phyloP scores from a whole-genome alignment of 257 asterid genomes.

The Jacaranda mimosifolia region DNA sequence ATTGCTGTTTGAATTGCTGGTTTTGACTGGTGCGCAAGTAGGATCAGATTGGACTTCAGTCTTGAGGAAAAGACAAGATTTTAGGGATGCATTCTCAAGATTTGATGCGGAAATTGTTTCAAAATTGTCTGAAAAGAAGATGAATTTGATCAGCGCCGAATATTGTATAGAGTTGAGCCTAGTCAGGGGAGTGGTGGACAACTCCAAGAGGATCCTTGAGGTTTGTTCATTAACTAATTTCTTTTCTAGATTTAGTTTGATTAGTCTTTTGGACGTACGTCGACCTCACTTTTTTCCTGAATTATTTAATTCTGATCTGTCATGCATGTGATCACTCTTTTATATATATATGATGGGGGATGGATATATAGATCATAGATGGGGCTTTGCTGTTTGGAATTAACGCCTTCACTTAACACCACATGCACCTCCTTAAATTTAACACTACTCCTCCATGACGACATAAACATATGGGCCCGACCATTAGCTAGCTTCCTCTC shows the following conservation, averaged over 20 bases:
- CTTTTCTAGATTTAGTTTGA: not conserved
- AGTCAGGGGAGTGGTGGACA: slow-evolving; percentile 82
- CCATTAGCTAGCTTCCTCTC: not conserved
- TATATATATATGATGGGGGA: not conserved
- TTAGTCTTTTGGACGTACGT: not conserved
- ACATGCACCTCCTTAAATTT: not conserved
- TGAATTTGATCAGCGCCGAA: slow-evolving; percentile 49
- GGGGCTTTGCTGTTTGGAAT: not conserved
- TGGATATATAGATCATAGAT: too few species aligned
- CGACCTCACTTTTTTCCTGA: not conserved
- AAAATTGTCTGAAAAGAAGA: slow-evolving; percentile 69
- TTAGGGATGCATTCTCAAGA: slow-evolving; percentile 78
- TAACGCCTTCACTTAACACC: not conserved
- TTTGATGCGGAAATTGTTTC: slow-evolving; percentile 71
- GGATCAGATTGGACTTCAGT: slow-evolving; percentile 91
- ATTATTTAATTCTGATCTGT: not conserved
- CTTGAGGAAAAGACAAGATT: slow-evolving; percentile 64
- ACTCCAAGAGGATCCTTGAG: slow-evolving; percentile 70
- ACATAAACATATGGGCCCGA: not conserved
- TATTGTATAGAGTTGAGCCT: slow-evolving; percentile 67
- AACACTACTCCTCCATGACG: not conserved
- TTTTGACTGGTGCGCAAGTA: slow-evolving; percentile 81
- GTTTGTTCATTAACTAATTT: slow-evolving; percentile 37
- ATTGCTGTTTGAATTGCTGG: slow-evolving; percentile 73
- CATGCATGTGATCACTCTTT: not conserved